A percentile compares a stretch with the other conserved stretches of the same genome.
Evolutionary conservation across 1,284 basidiomycete species (phyloP).

Genomic region (Coniferiporia weirii): DNA sequence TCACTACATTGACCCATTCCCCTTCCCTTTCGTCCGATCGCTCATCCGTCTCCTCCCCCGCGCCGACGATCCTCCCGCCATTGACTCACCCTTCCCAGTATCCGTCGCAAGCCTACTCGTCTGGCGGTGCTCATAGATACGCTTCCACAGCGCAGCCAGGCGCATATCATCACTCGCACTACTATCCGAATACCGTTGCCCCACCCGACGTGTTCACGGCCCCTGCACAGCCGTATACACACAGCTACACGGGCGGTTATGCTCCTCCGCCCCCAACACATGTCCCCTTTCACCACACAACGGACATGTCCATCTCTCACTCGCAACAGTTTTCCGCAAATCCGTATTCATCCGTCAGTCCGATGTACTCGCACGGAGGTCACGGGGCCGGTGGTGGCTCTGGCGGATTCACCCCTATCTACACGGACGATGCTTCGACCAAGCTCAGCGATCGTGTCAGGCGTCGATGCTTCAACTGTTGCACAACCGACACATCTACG

Average conservation of each 20-base stretch:
- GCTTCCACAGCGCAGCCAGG: not conserved
- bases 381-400: not conserved
- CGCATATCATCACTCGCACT: constrained; percentile 23
- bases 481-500: constrained; percentile 78
- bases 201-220: constrained; percentile 27
- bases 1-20: constrained; percentile 52
- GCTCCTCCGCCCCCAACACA: constrained; percentile 12
- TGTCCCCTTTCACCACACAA: constrained; percentile 26
- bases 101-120: constrained; percentile 3
- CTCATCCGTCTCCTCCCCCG: constrained; percentile 54
- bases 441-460: constrained; percentile 73
- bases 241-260: constrained; percentile 15
- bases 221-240: constrained; percentile 12
- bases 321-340: constrained; percentile 27
- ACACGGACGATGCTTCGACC: constrained; percentile 71
- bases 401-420: constrained; percentile 27
- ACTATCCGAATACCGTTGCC: constrained; percentile 18
- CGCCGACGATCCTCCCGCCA: constrained; percentile 34
- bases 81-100: constrained; percentile 15
- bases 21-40: constrained; percentile 58
- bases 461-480: constrained; percentile 74
- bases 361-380: constrained; percentile 5
- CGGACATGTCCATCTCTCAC: constrained; percentile 23
- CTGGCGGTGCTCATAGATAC: not conserved
- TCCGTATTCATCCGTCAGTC: constrained; percentile 12